Evolutionary conservation across 495 filamentous ascomycete species (phyloP), one percentile per base, ranked within the genome.

Genomic region (Tirmania nivea): DNA sequence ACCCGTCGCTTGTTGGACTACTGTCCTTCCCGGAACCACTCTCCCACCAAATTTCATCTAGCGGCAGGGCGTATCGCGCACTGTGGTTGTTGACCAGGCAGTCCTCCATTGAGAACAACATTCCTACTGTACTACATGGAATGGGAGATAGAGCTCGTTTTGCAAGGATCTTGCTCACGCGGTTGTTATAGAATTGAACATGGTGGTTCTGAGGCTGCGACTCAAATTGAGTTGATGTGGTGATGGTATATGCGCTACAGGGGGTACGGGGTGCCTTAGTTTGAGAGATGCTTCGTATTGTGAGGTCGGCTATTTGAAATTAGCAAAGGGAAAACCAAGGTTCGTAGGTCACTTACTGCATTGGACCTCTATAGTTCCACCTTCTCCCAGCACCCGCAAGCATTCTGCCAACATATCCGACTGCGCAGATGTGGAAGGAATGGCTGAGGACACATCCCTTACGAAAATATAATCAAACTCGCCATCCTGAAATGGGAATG

Each of bases 391-490:
- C 14, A 94, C 70, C 25, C 88, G 81, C 51, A 86, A 66, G 52
- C 80, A 79, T 60, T 94, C 87, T 39, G 81, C 77, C 54, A 93
- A 72, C 12, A 87, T 69, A 8, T 64, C 60, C 35, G 78, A 76
- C 39, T 82, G 76, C 60, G 79, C 74, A 11, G 74, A 73, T 19
- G 73, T 75, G 16, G 77, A 76, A 35, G 75, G 65, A 11, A 73
- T 74, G 53, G 77, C 79, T 65, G 92, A 73, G 42, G 77, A 78
- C 58, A 88, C 70, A 65, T 94, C 88, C 65, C 94, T 93, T 53
- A 87, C 76, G 69, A 94, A 86, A 53, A 96, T 77, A 19, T 93
- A 74, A 62, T 94, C 86, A 65, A 94, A 96, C 64, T 86, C 82
- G 20, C 73, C 78, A 55, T 88, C 83, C 6, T 78, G 72, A 54